These are phyloP conservation scores for Ceratocystis diversiconidia DNA, from an alignment of 2,329 filamentous ascomycete species.

Conservation along the genomic window DNA sequence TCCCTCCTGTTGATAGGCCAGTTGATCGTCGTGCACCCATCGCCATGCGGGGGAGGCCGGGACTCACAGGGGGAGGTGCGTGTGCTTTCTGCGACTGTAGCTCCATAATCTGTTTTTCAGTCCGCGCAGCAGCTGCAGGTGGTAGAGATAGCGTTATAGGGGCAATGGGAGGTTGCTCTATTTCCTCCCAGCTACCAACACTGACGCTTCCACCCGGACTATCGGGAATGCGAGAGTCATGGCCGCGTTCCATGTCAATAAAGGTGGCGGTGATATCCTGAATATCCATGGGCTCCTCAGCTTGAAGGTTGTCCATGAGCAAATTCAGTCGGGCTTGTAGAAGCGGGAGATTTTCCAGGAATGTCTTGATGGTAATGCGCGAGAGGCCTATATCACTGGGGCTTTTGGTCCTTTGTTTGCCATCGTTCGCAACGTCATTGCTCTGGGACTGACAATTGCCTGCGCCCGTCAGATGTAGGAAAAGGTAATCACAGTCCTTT, in stretches of 20 bases:
- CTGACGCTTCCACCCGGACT: conserved; percentile 31
- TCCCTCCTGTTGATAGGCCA: conserved; percentile 25
- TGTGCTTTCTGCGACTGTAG: conserved; percentile 17
- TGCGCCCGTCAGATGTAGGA: conserved; percentile 45
- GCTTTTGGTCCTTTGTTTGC: background rate
- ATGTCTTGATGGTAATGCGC: conserved; percentile 78
- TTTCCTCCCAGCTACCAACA: conserved; percentile 46
- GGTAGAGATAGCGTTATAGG: conserved; percentile 41
- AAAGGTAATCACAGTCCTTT: conserved; percentile 83
- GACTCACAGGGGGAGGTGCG: conserved; percentile 16
- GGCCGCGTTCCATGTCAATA: conserved; percentile 56
- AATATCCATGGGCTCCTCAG: conserved; percentile 53
- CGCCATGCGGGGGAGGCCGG: conserved; percentile 19
- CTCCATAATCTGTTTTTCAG: conserved; percentile 11
- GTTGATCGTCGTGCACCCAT: background rate
- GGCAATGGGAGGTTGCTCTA: conserved; percentile 29
- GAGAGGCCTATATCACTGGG: conserved; percentile 41
- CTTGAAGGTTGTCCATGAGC: conserved; percentile 64
- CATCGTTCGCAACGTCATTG: background rate
- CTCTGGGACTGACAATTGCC: conserved; percentile 23
- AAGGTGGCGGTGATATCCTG: conserved; percentile 58
- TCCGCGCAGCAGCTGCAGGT: conserved; percentile 30
- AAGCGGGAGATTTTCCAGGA: conserved; percentile 72
- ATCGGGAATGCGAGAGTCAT: conserved; percentile 33
- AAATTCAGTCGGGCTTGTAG: conserved; percentile 75